These are phyloP conservation scores for Pilobolus umbonatus DNA, from an alignment of 192 early-diverging fungal species.

Conservation along the genomic window DNA sequence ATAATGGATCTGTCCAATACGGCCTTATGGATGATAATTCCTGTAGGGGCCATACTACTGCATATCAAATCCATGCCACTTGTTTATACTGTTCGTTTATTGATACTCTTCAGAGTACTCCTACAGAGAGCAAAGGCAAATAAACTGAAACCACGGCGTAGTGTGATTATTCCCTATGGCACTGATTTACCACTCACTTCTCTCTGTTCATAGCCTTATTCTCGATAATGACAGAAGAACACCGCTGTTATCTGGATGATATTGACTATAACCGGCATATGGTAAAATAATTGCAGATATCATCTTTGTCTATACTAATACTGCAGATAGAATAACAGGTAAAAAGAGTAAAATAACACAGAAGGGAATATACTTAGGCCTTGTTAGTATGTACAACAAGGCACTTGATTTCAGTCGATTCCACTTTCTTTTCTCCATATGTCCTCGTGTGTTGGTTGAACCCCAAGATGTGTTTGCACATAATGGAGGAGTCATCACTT, in stretches of 20 bases:
- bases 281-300: constrained; percentile 19
- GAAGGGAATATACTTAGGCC: not conserved
- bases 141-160: constrained; percentile 18
- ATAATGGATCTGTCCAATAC: not conserved
- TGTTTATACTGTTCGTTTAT: constrained; percentile 40
- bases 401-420: constrained; percentile 47
- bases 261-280: constrained; percentile 49
- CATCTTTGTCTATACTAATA: not conserved
- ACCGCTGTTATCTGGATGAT: constrained; percentile 45
- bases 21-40: constrained; percentile 3
- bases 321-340: constrained; percentile 27
- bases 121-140: constrained; percentile 17
- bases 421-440: constrained; percentile 23
- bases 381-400: constrained; percentile 45
- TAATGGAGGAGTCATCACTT: constrained; percentile 40
- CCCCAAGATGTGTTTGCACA: constrained; percentile 18
- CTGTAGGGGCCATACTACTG: constrained; percentile 22
- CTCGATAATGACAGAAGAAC: constrained; percentile 30
- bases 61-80: constrained; percentile 42
- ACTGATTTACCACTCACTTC: not conserved
- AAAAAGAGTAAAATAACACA: not conserved
- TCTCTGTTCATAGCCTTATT: constrained; percentile 26
- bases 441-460: constrained; percentile 27
- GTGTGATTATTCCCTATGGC: not conserved
- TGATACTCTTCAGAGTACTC: constrained; percentile 25